phyloP scores from a whole-genome alignment of 768 basidiomycete genomes.

The Macrolepiota albuminosa region DNA sequence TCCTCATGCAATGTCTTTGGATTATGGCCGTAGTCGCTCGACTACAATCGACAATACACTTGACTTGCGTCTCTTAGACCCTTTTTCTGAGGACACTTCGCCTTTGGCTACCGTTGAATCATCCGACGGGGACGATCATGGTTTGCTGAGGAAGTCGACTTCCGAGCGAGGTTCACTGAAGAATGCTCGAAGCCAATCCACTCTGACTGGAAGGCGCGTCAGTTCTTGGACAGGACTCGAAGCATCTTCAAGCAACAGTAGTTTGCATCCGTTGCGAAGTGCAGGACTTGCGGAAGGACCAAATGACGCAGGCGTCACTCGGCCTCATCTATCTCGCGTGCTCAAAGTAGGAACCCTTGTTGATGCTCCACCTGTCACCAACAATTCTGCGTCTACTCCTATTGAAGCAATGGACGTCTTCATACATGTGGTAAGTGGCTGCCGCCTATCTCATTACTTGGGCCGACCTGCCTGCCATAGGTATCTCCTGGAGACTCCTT shows the following conservation, averaged over 20 bases:
- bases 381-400: constrained; percentile 8
- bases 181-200: not conserved
- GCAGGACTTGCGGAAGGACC: constrained; percentile 19
- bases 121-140: constrained; percentile 1
- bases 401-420: constrained; percentile 49
- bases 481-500: constrained; percentile 73
- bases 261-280: constrained; percentile 23
- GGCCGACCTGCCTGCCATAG: constrained; percentile 30
- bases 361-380: constrained; percentile 20
- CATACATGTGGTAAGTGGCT: constrained; percentile 48
- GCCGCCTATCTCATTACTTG: not conserved
- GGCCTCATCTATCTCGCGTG: constrained; percentile 20
- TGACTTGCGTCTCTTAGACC: constrained; percentile 8
- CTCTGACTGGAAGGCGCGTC: constrained; percentile 9
- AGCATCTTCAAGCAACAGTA: constrained; percentile 4
- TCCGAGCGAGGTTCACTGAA: not conserved
- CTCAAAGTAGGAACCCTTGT: constrained; percentile 23
- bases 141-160: not conserved
- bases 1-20: constrained; percentile 13
- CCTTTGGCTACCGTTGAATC: not conserved
- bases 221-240: constrained; percentile 22
- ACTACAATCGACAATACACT: constrained; percentile 9
- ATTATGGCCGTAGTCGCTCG: constrained; percentile 8
- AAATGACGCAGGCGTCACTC: constrained; percentile 23
- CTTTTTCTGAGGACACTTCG: constrained; percentile 11